Evolutionary conservation across 1,284 basidiomycete genomes (phyloP), one percentile per base, ranked within the genome.

Genomic region (Marasmius oreades): DNA sequence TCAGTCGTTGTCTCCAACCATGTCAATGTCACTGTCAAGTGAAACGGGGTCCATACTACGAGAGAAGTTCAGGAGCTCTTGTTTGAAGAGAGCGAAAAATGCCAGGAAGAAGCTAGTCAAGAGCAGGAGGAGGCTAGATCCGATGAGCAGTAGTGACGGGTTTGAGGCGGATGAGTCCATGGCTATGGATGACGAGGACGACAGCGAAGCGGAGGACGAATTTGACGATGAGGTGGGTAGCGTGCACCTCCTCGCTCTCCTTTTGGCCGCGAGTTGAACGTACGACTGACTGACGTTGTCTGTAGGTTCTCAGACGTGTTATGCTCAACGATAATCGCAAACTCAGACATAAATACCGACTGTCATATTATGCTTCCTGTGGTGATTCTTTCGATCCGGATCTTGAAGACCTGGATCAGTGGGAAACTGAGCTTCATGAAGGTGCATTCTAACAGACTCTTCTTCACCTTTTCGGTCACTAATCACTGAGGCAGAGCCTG

Each of bases 61-160:
- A 22, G 80, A 85, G 51, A 77, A 80, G n/a, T 80, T 90, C 63
- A 78, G 78, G 62, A 77, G 77, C 3, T 75, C 78, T 42, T 88
- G 85, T 66, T 66, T 84, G 43, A 81, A 85, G 64, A 75, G 84
- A 22, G 85, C 82, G 0, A 72, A 73, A 37, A 77, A 76, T 58
- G 80, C 82, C 4, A 74, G 85, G 48, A 74, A 77, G 44, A 76
- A 73, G 28, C 77, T 77, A 31, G 67, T 86, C 2, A 69, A 65
- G 16, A 69, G 69, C 8, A 65, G 69, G 28, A 72, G 74, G 54
- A 64, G 75, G 51, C 69, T 70, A 55, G 63, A 55, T 52, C 62
- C 59, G 58, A 61, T 57, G 68, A 74, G 64, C 61, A 82, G 77
- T 58, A 81, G 79, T 62, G 80, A 84, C 62, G 80, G 76, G n/a